These are phyloP conservation scores for Ceratocystis ficicola DNA, from an alignment of 2,329 filamentous ascomycete genomes.

Conservation along the genomic window DNA sequence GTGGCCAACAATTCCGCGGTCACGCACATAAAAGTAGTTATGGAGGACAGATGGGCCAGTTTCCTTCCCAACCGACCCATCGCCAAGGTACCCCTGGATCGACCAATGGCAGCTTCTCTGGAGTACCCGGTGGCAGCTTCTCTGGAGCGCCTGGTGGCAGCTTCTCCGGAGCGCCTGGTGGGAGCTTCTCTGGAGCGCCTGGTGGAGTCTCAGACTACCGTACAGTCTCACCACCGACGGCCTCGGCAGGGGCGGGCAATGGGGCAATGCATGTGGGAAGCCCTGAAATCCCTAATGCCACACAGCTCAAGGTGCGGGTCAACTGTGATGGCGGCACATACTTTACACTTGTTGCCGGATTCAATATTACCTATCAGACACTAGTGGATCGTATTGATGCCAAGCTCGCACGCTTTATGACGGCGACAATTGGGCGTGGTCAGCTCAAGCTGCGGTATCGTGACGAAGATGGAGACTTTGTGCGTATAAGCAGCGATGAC, in stretches of 20 bases:
- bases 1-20: slow-evolving; percentile 43
- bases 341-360: slow-evolving; percentile 88
- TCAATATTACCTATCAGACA: slow-evolving; percentile 88
- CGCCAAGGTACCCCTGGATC: slow-evolving; percentile 37
- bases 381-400: slow-evolving; percentile 92
- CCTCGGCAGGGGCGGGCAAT: slow-evolving; percentile 3
- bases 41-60: slow-evolving; percentile 43
- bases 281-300: slow-evolving; percentile 44
- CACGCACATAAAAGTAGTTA: slow-evolving; percentile 39
- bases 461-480: slow-evolving; percentile 84
- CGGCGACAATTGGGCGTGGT: slow-evolving; percentile 68
- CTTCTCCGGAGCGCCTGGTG: slow-evolving; percentile 29
- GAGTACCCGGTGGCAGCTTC: slow-evolving; percentile 27
- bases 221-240: slow-evolving; percentile 37
- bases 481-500: slow-evolving; percentile 89
- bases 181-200: slow-evolving; percentile 27
- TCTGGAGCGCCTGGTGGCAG: slow-evolving; percentile 31
- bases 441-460: slow-evolving; percentile 79
- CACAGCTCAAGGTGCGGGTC: slow-evolving; percentile 90
- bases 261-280: slow-evolving; percentile 28
- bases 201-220: slow-evolving; percentile 29
- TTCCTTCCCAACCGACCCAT: slow-evolving; percentile 44
- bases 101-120: slow-evolving; percentile 26
- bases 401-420: slow-evolving; percentile 78
- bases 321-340: slow-evolving; percentile 78